phyloP scores from a whole-genome alignment of 2,329 filamentous ascomycete genomes.

The Calonectria hawksworthii region DNA sequence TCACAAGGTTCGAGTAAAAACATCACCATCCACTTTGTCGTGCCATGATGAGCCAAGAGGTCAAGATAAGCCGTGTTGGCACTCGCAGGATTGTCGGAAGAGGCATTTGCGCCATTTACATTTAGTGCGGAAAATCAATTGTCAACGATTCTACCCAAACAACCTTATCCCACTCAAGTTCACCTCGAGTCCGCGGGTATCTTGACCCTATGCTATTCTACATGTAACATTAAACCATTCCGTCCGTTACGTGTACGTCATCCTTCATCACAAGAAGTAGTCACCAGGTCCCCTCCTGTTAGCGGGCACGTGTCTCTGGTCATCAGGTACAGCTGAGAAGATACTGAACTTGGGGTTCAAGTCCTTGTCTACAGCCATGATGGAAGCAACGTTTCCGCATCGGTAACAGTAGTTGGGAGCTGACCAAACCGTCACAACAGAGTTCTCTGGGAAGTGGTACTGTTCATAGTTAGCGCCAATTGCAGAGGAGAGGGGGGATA shows the following conservation, averaged over 20 bases:
- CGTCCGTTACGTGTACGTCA: slow-evolving; percentile 43
- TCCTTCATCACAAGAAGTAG: slow-evolving; percentile 72
- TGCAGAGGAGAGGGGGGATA: neutral
- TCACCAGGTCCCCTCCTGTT: slow-evolving; percentile 77
- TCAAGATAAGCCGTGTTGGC: neutral
- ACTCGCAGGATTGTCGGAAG: neutral
- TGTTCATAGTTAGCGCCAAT: slow-evolving; percentile 54
- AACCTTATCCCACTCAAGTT: slow-evolving; percentile 47
- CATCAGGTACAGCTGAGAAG: slow-evolving; percentile 90
- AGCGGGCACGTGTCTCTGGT: slow-evolving; percentile 83
- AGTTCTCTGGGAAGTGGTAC: slow-evolving; percentile 96
- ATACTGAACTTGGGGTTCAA: slow-evolving; percentile 93
- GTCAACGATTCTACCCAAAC: slow-evolving; percentile 44
- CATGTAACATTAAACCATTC: slow-evolving; percentile 51
- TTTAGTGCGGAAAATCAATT: slow-evolving; percentile 30
- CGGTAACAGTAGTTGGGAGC: slow-evolving; percentile 96
- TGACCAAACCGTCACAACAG: slow-evolving; percentile 98
- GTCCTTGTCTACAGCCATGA: slow-evolving; percentile 91
- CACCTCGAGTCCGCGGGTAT: slow-evolving; percentile 56
- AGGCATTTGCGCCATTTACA: neutral
- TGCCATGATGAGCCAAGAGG: neutral
- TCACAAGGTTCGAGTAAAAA: neutral
- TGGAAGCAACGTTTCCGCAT: slow-evolving; percentile 96
- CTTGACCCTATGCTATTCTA: slow-evolving; percentile 59
- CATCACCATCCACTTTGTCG: neutral